These are phyloP conservation scores for Leucogyrophana mollusca DNA, from an alignment of 768 basidiomycete genomes.

Conservation along the genomic window DNA sequence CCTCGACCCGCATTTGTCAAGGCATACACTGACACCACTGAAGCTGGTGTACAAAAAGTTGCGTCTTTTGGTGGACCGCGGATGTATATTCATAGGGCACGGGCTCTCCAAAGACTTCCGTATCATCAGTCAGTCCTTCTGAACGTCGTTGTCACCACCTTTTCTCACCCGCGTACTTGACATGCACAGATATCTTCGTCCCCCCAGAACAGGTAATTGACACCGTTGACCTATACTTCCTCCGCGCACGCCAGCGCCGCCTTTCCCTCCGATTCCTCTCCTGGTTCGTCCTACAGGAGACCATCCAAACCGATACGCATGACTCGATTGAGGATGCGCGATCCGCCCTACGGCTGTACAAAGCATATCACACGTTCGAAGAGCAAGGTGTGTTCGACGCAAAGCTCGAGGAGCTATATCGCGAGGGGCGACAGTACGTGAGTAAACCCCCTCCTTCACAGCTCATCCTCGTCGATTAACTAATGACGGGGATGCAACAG, in stretches of 20 bases:
- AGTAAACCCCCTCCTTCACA: conserved; percentile 21
- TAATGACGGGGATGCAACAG: conserved; percentile 31
- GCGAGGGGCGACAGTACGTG: conserved; percentile 74
- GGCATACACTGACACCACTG: conserved; percentile 87
- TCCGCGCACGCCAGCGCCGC: conserved; percentile 77
- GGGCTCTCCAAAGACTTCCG: conserved; percentile 97
- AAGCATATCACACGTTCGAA: conserved; percentile 76
- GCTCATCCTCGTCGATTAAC: background rate
- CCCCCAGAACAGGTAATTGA: conserved; percentile 96
- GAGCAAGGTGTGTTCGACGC: conserved; percentile 77
- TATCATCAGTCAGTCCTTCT: conserved; percentile 79
- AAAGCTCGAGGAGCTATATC: conserved; percentile 83
- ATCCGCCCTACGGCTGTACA: conserved; percentile 82
- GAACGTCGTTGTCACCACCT: background rate
- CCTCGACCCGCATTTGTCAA: conserved; percentile 79
- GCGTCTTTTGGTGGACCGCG: conserved; percentile 86
- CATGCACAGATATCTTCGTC: conserved; percentile 80
- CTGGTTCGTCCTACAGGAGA: conserved; percentile 89
- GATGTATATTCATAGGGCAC: conserved; percentile 97
- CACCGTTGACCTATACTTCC: conserved; percentile 95
- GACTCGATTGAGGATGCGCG: conserved; percentile 98
- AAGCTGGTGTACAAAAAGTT: conserved; percentile 99
- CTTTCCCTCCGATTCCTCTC: conserved; percentile 90
- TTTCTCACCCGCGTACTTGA: background rate
- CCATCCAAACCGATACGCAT: conserved; percentile 92